Evolutionary conservation across 139 green algal species (phyloP).

Genomic region (Pleodorina starrii): DNA sequence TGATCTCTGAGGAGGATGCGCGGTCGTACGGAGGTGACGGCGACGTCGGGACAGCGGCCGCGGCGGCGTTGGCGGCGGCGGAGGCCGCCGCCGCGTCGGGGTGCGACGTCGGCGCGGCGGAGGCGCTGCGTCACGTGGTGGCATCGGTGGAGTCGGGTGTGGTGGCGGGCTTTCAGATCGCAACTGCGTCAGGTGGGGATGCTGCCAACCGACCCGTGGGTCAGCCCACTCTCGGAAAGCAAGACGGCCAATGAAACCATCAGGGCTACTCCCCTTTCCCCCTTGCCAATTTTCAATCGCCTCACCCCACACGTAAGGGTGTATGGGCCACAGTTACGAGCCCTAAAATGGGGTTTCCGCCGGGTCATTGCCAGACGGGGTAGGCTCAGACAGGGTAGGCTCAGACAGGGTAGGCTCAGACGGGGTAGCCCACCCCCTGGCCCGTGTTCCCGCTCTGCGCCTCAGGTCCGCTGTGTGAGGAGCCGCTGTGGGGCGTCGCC

Average conservation of each 20-base stretch:
- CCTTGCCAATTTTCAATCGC: no score
- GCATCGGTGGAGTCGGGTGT: slow-evolving; percentile 81
- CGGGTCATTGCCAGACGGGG: no score
- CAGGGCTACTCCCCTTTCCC: no score
- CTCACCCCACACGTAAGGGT: no score
- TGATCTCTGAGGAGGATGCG: slow-evolving; percentile 1
- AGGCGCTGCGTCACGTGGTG: slow-evolving; percentile 56
- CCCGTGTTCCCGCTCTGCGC: background rate
- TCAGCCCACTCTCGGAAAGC: no score
- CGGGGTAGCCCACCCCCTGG: no score
- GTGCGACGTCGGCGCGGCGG: background rate
- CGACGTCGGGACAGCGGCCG: slow-evolving; percentile 4
- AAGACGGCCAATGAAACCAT: no score
- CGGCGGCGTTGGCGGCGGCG: no score
- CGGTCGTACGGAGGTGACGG: background rate
- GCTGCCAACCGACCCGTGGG: background rate
- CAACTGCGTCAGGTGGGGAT: slow-evolving; percentile 65
- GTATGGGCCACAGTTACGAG: no score
- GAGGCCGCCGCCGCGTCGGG: background rate
- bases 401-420: no score
- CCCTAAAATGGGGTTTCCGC: no score
- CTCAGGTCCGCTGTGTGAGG: slow-evolving; percentile 95
- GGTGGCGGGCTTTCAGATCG: slow-evolving; percentile 93
- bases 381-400: no score
- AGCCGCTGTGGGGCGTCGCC: slow-evolving; percentile 94